Evolutionary conservation across 176 grass and related monocot genomes (phyloP), one percentile per base, ranked within the genome.

Genomic region (Luzula sylvatica): DNA sequence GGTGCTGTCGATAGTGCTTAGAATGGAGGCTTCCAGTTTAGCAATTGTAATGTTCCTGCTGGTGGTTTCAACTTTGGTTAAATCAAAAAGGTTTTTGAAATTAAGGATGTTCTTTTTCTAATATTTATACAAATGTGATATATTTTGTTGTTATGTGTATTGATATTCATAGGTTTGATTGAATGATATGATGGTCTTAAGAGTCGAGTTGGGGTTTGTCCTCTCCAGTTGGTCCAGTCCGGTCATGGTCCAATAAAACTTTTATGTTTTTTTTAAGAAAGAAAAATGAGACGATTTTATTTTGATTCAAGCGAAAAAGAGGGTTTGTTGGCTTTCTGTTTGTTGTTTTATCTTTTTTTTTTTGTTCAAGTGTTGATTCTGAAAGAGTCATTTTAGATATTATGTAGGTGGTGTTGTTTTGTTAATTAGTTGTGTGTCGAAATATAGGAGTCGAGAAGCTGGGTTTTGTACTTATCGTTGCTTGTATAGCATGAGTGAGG

Each of bases 31-130:
- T 90, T 96, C 58, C 64, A 73, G 52, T 98, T 90, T 12, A 65
- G 68, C 20, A 68, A 72, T 55, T 67, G 71, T 41, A 58, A 77
- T 29, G 72, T 67, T 38, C 75, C 80, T 48, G 48, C 45, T 32
- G 77, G 83, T 43, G 85, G 75, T 16, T 79, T 89, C 59, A 82
- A 77, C 75, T 83, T 98, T 46, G 59, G 79, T 23, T 99, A 44
- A 92, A 68, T 73, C 43, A 15, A 2, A 46, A 22, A 51, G 47
- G 47, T 51, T 20, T 51, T 21, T 20, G 29, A 30, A 25, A 30
- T 27, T n/a, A 27, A 42, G 19, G 32, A 28, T 5, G 35, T 41
- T 41, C 42, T 58, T 1, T 40, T 29, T 46, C 2, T 17, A 9
- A 15, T 7, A 61, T 11, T 11, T 6, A 9, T 61, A 13, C 16